A percentile compares a stretch with the other conserved stretches of the same genome.
Conservation (phyloP, 441 rosid genomes). For the Erodium texanum region DNA sequence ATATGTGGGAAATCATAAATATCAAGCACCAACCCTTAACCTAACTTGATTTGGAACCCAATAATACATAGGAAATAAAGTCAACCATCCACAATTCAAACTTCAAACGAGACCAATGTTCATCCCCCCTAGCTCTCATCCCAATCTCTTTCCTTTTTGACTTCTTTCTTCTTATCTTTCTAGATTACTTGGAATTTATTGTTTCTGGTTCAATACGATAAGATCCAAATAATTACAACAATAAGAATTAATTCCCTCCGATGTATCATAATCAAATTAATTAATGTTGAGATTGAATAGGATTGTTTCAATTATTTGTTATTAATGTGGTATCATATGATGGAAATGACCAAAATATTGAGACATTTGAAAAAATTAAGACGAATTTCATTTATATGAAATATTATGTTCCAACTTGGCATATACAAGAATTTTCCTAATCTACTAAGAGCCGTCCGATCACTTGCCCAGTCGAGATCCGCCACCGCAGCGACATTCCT, state of each 20-base stretch:
- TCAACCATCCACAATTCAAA: background rate
- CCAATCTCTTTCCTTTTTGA: background rate
- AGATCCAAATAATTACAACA: background rate
- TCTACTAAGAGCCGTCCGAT: slow-evolving; percentile 1
- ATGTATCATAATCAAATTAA: too few species aligned
- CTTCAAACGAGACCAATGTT: background rate
- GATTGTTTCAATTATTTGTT: too few species aligned
- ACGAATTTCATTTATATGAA: background rate
- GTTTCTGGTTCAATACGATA: background rate
- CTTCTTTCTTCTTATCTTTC: background rate
- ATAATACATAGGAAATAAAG: background rate
- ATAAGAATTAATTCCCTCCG: too few species aligned
- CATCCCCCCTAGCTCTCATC: slow-evolving; percentile 3
- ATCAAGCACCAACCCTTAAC: background rate
- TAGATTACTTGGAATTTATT: background rate
- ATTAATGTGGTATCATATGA: too few species aligned
- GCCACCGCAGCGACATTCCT: background rate
- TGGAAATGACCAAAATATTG: background rate
- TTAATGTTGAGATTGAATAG: too few species aligned
- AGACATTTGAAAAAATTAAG: background rate
- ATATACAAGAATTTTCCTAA: slow-evolving; percentile 7
- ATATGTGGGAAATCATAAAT: too few species aligned
- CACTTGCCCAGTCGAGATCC: slow-evolving; percentile 5
- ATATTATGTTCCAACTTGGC: background rate
- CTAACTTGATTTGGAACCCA: background rate